Base-by-base conservation (phyloP, 1,284 basidiomycete species). In the Agroathelia rolfsii region DNA sequence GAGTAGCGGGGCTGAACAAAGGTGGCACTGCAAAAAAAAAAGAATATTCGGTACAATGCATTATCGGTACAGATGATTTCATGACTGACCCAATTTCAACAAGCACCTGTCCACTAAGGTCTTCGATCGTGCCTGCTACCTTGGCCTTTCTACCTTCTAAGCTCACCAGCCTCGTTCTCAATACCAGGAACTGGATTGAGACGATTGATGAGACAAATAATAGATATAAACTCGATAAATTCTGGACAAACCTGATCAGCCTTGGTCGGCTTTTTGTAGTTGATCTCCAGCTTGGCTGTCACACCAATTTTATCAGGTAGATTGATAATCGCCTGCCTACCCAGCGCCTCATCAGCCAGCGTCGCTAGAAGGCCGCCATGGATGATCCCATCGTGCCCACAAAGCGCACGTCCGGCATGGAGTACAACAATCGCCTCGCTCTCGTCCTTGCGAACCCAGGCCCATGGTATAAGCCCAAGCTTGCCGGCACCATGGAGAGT, bases 331-430 rank as follows among this genome's bases (percentile, higher is more conserved):
- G 75, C 71, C 71, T 76, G 13, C 13, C 11, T n/a, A 8, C 22
- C 80, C 13, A 82, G 51, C 0, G 63, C 61, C 56, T 85, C 80
- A 43, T 85, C 81, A 32, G 80, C 59, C 3, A 84, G 57, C 1
- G 78, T 83, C 15, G 77, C 76, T 6, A 83, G 56, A 44, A 83
- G 50, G 3, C 81, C 81, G 3, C 81, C 81, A 49, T 85, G 80
- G 6, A 84, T 61, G 41, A 84, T 73, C 0, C 78, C 78, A 46
- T 80, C 76, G 46, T 80, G 77, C 6, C 73, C 74, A 44, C 80
- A 83, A 31, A 84, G 45, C 17, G 67, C 67, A 14, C 70, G 52
- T 3, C 80, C 81, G 8, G 82, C 59, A 48, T 82, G 79, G 3
- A 80, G 44, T 33, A 82, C 48, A 18, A 69, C 59, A 45, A 70